These are phyloP conservation scores for Claviceps quebecensis DNA, from an alignment of 2,329 filamentous ascomycete species.

Conservation along the genomic window DNA sequence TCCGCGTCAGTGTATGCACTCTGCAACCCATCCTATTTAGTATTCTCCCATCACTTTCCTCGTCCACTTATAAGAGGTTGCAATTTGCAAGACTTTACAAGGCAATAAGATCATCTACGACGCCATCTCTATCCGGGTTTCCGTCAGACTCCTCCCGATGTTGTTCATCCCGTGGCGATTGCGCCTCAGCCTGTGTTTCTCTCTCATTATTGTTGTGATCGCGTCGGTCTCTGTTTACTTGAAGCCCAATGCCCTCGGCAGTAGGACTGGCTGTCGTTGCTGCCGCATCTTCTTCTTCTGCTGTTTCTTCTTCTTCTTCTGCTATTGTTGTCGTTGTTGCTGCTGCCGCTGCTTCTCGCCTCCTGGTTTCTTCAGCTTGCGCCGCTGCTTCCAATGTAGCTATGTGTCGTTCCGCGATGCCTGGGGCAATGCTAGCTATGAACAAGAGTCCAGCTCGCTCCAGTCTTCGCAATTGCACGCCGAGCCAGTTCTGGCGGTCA, in stretches of 20 bases:
- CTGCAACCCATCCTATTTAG: not conserved
- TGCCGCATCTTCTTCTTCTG: constrained; percentile 16
- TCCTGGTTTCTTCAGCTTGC: constrained; percentile 26
- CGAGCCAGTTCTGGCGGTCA: constrained; percentile 19
- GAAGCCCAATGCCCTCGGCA: constrained; percentile 1
- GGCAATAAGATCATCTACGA: constrained; percentile 3
- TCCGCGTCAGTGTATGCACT: not conserved
- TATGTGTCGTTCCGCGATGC: constrained; percentile 52
- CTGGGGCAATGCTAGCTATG: constrained; percentile 51
- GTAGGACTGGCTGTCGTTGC: not conserved
- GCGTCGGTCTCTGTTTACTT: not conserved
- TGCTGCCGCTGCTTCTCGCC: constrained; percentile 22
- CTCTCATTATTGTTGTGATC: not conserved
- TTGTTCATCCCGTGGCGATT: constrained; percentile 1
- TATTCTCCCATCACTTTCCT: not conserved
- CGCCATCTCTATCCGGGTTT: not conserved
- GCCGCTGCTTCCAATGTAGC: constrained; percentile 40
- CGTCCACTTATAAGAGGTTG: not conserved
- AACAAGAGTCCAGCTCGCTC: constrained; percentile 50
- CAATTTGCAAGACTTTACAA: not conserved
- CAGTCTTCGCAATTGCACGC: constrained; percentile 32
- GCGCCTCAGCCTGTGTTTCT: constrained; percentile 4
- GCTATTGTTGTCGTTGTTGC: not conserved
- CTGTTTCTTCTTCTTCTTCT: constrained; percentile 22
- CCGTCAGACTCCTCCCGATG: not conserved